Conservation (phyloP, 2,329 filamentous ascomycete species). For the Furcasterigmium furcatum region DNA sequence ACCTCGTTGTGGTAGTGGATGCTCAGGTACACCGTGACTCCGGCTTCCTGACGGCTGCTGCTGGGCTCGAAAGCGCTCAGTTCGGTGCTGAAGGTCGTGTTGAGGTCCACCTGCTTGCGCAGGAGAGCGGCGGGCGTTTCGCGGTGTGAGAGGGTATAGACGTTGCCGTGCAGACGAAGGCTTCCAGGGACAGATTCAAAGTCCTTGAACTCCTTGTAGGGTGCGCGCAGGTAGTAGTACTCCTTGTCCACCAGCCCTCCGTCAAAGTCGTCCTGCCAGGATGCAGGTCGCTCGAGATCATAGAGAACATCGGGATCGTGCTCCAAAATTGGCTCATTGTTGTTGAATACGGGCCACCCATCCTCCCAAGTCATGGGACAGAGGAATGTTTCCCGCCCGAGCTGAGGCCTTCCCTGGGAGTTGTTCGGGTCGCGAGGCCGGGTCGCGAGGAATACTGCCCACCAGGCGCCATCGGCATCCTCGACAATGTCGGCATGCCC, state of each 20-base stretch:
- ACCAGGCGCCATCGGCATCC: constrained; percentile 9
- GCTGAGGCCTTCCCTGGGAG: constrained; percentile 7
- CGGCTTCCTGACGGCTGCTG: constrained; percentile 9
- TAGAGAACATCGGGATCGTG: constrained; percentile 9
- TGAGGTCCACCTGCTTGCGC: constrained; percentile 11
- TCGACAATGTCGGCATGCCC: constrained; percentile 12
- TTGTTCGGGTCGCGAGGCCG: constrained; percentile 10
- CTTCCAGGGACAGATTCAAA: constrained; percentile 8
- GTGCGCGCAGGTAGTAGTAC: constrained; percentile 11
- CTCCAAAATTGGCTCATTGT: constrained; percentile 7
- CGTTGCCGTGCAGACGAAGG: constrained; percentile 8
- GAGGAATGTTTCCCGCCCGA: constrained; percentile 11
- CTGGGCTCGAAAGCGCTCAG: constrained; percentile 6
- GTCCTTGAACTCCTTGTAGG: constrained; percentile 12
- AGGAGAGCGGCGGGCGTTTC: constrained; percentile 11
- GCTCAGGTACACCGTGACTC: constrained; percentile 10
- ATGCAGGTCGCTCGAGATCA: constrained; percentile 5
- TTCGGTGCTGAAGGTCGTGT: constrained; percentile 12
- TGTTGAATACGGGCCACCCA: constrained; percentile 13
- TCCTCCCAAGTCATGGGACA: constrained; percentile 10
- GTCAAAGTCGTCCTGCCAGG: constrained; percentile 13
- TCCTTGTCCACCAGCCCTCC: constrained; percentile 8
- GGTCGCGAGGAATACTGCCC: constrained; percentile 12
- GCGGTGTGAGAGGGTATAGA: constrained; percentile 10
- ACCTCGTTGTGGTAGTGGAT: constrained; percentile 13